Conservation (phyloP, 208 protist species). For the Angomonas ambiguus region DNA sequence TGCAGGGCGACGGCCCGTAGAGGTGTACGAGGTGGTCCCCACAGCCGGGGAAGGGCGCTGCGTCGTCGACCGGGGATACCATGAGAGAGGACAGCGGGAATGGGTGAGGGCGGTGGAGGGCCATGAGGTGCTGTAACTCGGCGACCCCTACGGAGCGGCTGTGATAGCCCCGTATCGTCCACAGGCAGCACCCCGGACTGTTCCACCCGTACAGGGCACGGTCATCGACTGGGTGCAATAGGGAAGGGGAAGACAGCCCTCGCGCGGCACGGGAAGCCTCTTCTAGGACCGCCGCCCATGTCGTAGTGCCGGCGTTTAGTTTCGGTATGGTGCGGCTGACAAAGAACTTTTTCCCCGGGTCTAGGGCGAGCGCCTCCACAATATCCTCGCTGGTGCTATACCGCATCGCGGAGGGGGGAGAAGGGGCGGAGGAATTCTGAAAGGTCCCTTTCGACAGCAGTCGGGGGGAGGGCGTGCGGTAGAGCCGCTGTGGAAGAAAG, state of each 20-base stretch:
- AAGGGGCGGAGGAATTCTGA: background rate
- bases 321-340: slow-evolving; percentile 27
- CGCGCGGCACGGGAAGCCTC: slow-evolving; percentile 26
- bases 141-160: slow-evolving; percentile 33
- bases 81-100: slow-evolving; percentile 42
- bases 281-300: slow-evolving; percentile 31
- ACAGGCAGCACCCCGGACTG: slow-evolving; percentile 32
- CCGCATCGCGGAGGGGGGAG: slow-evolving; percentile 19
- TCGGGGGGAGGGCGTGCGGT: slow-evolving; percentile 19
- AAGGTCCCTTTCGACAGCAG: background rate
- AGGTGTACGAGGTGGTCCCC: slow-evolving; percentile 27
- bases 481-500: slow-evolving; percentile 60
- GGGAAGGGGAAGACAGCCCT: slow-evolving; percentile 15
- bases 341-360: slow-evolving; percentile 75
- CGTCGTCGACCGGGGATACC: slow-evolving; percentile 20
- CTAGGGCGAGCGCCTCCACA: slow-evolving; percentile 50
- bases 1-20: slow-evolving; percentile 44
- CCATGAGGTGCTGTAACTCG: slow-evolving; percentile 44
- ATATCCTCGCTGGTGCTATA: slow-evolving; percentile 32
- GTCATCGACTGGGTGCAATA: background rate
- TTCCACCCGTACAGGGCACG: slow-evolving; percentile 20
- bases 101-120: background rate
- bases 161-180: slow-evolving; percentile 43
- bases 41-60: background rate
- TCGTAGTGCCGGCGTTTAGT: slow-evolving; percentile 2